These are phyloP conservation scores for Stylonectria norvegica DNA, from an alignment of 2,329 filamentous ascomycete genomes.

Conservation along the genomic window DNA sequence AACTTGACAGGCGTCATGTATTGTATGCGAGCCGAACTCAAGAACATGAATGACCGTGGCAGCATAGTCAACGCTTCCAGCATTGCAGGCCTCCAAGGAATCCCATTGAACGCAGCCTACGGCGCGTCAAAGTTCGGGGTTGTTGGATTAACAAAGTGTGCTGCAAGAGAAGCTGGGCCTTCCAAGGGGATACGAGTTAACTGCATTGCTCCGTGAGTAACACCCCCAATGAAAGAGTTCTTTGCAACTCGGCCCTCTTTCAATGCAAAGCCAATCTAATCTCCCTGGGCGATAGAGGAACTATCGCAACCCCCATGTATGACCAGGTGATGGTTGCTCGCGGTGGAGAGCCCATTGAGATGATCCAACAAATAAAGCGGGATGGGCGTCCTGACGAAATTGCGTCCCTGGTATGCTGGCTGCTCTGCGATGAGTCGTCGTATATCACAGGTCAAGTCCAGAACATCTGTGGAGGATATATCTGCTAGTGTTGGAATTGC, in stretches of 20 bases:
- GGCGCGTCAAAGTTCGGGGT: not conserved
- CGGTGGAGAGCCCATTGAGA: not conserved
- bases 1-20: not conserved
- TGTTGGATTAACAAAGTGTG: not conserved
- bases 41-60: not conserved
- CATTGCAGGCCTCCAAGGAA: not conserved
- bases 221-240: no score
- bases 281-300: not conserved
- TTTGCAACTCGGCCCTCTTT: no score
- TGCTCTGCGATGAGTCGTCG: not conserved
- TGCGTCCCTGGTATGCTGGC: not conserved
- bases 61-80: not conserved
- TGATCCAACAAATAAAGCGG: not conserved
- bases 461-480: not conserved
- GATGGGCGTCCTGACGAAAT: not conserved
- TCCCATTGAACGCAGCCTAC: not conserved
- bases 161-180: not conserved
- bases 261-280: not conserved
- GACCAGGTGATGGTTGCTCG: not conserved
- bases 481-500: no score
- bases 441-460: not conserved
- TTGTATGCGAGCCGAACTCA: not conserved
- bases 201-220: not conserved
- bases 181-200: not conserved
- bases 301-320: not conserved